These are phyloP conservation scores for Fusarium floridanum DNA, from an alignment of 2,329 filamentous ascomycete species.

Conservation along the genomic window DNA sequence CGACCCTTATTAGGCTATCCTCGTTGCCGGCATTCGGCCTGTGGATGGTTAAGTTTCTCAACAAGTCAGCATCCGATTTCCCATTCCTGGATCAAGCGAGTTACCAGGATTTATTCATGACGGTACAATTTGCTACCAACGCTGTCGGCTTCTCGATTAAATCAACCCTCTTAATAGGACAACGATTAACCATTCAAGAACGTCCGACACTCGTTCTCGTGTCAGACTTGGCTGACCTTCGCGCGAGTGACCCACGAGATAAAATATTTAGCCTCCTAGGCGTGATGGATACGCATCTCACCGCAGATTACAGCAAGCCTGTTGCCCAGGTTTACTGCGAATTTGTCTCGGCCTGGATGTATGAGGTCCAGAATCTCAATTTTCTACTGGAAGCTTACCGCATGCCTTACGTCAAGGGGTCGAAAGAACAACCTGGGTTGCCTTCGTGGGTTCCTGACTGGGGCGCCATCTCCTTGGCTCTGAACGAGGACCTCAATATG, in stretches of 20 bases:
- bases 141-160: no score
- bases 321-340: not conserved
- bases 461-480: not conserved
- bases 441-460: not conserved
- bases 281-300: not conserved
- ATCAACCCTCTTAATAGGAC: no score
- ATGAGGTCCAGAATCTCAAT: not conserved
- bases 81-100: not conserved
- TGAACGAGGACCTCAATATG: not conserved
- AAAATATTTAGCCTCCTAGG: not conserved
- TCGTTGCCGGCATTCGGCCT: not conserved
- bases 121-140: not conserved
- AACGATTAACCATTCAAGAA: not conserved
- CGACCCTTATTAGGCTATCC: not conserved
- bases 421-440: not conserved
- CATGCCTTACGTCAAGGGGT: not conserved
- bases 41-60: not conserved
- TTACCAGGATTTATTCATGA: not conserved
- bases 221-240: accelerated
- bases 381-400: not conserved
- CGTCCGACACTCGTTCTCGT: not conserved
- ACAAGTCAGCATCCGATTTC: not conserved
- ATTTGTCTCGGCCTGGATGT: not conserved
- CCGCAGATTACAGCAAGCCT: not conserved
- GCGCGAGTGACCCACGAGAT: not conserved